Conservation (phyloP, 768 basidiomycete genomes). For the Aureoboletus auriporus region DNA sequence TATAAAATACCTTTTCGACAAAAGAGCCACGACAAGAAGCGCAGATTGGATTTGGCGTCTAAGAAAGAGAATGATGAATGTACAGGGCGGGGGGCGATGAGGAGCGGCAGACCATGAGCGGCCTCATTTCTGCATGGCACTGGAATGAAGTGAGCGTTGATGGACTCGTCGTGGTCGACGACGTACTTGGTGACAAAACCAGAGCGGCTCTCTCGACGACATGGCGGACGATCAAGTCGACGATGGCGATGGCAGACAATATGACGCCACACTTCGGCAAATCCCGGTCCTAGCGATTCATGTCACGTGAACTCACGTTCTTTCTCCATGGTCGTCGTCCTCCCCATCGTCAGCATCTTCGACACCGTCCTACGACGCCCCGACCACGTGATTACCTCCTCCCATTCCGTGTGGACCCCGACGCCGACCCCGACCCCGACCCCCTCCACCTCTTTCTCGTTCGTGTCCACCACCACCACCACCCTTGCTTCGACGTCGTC, state of each 20-base stretch:
- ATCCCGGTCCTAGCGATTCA: too few relatives aligned
- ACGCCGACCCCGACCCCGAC: not conserved
- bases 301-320: too few relatives aligned
- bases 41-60: conserved; percentile 82
- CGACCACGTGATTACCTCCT: too few relatives aligned
- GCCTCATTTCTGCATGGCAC: conserved; percentile 89
- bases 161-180: conserved; percentile 1
- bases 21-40: conserved; percentile 79
- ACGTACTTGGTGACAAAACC: conserved; percentile 72
- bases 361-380: too few relatives aligned
- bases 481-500: conserved; percentile 2
- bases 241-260: conserved; percentile 3
- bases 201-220: conserved; percentile 70
- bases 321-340: not conserved
- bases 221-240: conserved; percentile 32
- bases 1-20: conserved; percentile 65
- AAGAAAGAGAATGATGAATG: conserved; percentile 4
- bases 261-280: conserved; percentile 4
- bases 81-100: not conserved
- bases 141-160: conserved; percentile 26
- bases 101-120: conserved; percentile 63
- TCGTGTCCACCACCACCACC: conserved; percentile 1
- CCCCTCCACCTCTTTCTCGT: not conserved
- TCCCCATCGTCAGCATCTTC: not conserved
- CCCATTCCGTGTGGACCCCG: not conserved